Base-by-base conservation (phyloP, 2,329 filamentous ascomycete genomes). In the Dryadomyces sulphureus region DNA sequence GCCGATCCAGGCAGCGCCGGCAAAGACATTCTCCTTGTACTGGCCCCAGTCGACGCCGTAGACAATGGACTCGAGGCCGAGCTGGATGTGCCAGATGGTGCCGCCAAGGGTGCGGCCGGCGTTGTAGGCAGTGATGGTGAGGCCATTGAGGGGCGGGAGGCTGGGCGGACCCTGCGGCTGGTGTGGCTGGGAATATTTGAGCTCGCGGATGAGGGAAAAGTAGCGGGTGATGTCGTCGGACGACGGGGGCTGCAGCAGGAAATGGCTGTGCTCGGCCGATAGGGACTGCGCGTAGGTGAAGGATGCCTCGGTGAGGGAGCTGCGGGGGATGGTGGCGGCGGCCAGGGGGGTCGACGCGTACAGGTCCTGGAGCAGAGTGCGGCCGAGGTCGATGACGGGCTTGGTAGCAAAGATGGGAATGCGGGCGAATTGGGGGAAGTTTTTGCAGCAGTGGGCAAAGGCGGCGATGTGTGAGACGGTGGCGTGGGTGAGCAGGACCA, bases 21-120 rank as follows among this genome's bases (percentile, higher is more conserved):
- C 81, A 49, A 94, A 80, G 16, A 96, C 88, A 63, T 94, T 94
- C 60, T 98, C 92, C 54, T 87, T 79, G n/a, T 84, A 87, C 63
- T 95, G 89, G 56, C 95, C 95, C 92, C 92, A 98, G 58, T 96
- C 90, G 17, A 95, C 86, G 0, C 92, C 90, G 57, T 98, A 96
- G 1, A 98, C 89, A 38, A 98, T 90, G 1, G 89, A 95, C 61
- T 98, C 92, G 59, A 95, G 74, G 0, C 89, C 88, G 66, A 96
- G 88, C 57, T 96, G 90, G 53, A 98, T 89, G 57, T 96, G 90
- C 92, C 92, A 98, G 67, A 98, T 94, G 21, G 92, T 96, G 47
- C 92, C 92, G 61, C 92, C 92, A 0, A 96, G 75, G 0, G 90
- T 95, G 60, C 95, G 90, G 52, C 92, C 92, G 7, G 92, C 88